phyloP scores from a whole-genome alignment of 345 rosid species.

The Rhizophora apiculata region DNA sequence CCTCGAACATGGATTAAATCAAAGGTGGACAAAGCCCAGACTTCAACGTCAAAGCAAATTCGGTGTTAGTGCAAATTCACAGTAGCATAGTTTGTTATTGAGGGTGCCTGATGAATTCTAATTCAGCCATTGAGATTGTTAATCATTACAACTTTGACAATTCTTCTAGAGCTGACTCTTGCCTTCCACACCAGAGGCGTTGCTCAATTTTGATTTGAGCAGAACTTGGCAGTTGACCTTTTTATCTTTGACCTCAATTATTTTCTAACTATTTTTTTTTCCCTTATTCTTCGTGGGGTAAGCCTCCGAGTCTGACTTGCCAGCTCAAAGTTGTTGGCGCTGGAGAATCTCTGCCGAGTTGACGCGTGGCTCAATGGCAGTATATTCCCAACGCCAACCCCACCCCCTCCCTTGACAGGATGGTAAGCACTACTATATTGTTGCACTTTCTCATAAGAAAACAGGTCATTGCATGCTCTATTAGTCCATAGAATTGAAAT shows the following conservation, averaged over 20 bases:
- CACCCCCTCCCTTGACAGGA: too few species aligned
- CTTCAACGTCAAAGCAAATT: conserved; percentile 2
- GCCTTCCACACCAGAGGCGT: neutral
- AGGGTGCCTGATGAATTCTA: neutral
- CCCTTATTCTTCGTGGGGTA: neutral
- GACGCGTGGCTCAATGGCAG: neutral
- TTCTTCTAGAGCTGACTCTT: neutral
- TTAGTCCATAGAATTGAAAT: too few species aligned
- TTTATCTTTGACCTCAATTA: neutral
- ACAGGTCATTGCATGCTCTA: too few species aligned
- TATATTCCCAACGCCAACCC: too few species aligned
- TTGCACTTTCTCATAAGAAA: too few species aligned
- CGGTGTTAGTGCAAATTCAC: neutral
- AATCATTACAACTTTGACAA: neutral
- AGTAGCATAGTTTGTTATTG: neutral
- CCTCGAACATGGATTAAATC: neutral
- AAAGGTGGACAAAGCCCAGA: neutral
- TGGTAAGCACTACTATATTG: too few species aligned
- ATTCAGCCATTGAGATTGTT: neutral
- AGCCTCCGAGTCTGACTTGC: conserved; percentile 16
- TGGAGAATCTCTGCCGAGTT: neutral
- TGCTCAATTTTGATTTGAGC: neutral
- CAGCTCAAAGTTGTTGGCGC: neutral
- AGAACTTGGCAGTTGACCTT: neutral
- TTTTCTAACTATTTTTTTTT: neutral